Evolutionary conservation across 1,284 basidiomycete species (phyloP).

Genomic region (Apiotrichum gracile): DNA sequence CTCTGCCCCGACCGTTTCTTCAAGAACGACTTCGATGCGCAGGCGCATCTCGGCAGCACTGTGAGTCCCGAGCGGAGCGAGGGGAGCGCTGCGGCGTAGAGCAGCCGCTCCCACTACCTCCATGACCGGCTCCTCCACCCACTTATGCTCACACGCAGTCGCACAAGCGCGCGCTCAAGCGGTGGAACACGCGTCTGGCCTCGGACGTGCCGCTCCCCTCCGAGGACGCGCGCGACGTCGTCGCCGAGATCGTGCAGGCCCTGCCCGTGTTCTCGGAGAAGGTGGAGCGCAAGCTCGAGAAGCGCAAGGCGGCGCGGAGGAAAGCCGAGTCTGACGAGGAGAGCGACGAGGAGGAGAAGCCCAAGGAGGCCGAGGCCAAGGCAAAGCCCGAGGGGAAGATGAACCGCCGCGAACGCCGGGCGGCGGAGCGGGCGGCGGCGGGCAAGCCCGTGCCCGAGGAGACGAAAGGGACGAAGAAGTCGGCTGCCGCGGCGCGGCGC

Average conservation of each 20-base stretch:
- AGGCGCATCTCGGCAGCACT: conserved; percentile 59
- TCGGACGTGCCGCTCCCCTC: conserved; percentile 1
- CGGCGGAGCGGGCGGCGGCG: conserved; percentile 6
- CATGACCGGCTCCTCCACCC: background rate
- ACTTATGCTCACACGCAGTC: conserved; percentile 12
- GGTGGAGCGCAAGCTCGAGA: conserved; percentile 4
- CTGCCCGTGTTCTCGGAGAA: conserved; percentile 1
- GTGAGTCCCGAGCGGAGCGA: conserved; percentile 50
- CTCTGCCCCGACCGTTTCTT: conserved; percentile 68
- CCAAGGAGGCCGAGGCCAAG: background rate
- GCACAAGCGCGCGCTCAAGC: conserved; percentile 29
- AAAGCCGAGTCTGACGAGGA: conserved; percentile 5
- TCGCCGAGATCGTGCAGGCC: conserved; percentile 22
- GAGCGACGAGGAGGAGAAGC: background rate
- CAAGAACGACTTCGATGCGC: conserved; percentile 59
- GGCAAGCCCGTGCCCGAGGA: conserved; percentile 1
- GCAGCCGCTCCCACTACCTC: background rate
- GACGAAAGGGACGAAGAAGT: background rate
- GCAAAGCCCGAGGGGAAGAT: background rate
- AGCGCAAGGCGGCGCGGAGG: background rate
- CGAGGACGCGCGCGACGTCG: conserved; percentile 28
- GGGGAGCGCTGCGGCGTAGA: too few relatives aligned
- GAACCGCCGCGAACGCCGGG: conserved; percentile 16
- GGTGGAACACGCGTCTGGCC: conserved; percentile 19
- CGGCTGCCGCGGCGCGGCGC: conserved; percentile 5